Conservation (phyloP, 176 grass and related monocot genomes). For the Avena insularis region DNA sequence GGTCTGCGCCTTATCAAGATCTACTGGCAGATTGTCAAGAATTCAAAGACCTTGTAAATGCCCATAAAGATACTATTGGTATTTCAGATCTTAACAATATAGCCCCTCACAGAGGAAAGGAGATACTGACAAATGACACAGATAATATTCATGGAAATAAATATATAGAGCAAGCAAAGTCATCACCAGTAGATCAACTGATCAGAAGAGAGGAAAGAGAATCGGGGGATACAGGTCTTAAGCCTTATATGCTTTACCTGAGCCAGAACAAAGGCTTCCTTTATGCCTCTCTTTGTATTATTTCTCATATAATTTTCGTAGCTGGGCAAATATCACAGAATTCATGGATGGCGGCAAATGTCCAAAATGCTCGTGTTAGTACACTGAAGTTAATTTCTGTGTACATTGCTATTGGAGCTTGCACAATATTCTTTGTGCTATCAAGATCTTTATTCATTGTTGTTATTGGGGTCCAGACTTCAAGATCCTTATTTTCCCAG, state of each 20-base stretch:
- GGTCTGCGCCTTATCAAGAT: constrained; percentile 60
- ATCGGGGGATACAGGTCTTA: constrained; percentile 78
- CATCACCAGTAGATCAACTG: constrained; percentile 61
- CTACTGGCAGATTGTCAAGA: constrained; percentile 69
- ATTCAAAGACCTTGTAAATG: constrained; percentile 84
- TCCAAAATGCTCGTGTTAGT: constrained; percentile 73
- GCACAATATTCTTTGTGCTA: constrained; percentile 68
- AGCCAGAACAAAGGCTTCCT: constrained; percentile 81
- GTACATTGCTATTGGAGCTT: constrained; percentile 75
- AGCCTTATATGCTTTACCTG: constrained; percentile 82
- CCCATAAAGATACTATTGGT: constrained; percentile 70
- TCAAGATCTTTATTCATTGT: constrained; percentile 61
- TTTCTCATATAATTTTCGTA: constrained; percentile 68
- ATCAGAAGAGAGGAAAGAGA: constrained; percentile 94
- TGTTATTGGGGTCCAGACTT: constrained; percentile 72
- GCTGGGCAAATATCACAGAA: constrained; percentile 94
- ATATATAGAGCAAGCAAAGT: constrained; percentile 42
- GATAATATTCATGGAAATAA: constrained; percentile 32
- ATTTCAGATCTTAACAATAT: constrained; percentile 53
- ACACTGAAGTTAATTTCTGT: constrained; percentile 75
- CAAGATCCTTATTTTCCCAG: constrained; percentile 90
- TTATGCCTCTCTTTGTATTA: constrained; percentile 51
- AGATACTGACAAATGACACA: constrained; percentile 49
- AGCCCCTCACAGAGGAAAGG: constrained; percentile 30
- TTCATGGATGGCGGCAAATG: constrained; percentile 93